A percentile compares a stretch with the other conserved stretches of the same genome.
phyloP scores from a whole-genome alignment of 345 rosid genomes.

The Geranium brycei region DNA sequence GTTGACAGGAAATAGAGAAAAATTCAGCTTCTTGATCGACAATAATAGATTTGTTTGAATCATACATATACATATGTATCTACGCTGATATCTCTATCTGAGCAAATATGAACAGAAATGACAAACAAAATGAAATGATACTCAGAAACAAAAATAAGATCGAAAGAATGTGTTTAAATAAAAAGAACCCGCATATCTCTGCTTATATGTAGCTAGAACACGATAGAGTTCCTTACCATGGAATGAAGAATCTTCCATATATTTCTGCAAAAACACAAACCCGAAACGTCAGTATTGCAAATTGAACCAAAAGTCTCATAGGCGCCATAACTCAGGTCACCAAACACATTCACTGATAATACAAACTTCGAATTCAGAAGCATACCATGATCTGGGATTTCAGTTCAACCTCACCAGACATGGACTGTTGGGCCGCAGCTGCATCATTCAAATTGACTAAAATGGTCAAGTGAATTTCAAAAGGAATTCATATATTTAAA shows the following conservation, averaged over 20 bases:
- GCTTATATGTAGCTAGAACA: too few species aligned
- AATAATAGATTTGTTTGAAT: background rate
- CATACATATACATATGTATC: background rate
- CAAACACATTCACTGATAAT: background rate
- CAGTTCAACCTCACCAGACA: constrained; percentile 32
- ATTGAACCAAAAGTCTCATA: background rate
- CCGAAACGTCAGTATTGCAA: background rate
- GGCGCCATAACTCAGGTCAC: background rate
- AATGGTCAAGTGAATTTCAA: constrained; percentile 10
- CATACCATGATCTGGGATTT: constrained; percentile 68
- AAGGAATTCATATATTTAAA: constrained; percentile 4
- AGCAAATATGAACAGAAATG: background rate
- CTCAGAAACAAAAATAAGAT: background rate
- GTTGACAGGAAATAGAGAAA: constrained; percentile 4
- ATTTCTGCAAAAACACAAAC: constrained; percentile 39
- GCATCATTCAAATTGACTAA: constrained; percentile 11
- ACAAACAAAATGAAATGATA: background rate
- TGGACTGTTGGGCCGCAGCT: constrained; percentile 24
- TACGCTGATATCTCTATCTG: too few species aligned
- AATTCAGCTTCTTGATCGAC: background rate
- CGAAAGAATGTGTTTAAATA: too few species aligned
- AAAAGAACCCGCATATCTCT: too few species aligned
- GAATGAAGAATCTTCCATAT: constrained; percentile 75
- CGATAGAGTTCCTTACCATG: constrained; percentile 38
- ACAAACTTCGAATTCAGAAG: background rate